A percentile compares a stretch with the other conserved stretches of the same genome.
phyloP scores from a whole-genome alignment of 768 basidiomycete genomes.

The Pisolithus microcarpus region DNA sequence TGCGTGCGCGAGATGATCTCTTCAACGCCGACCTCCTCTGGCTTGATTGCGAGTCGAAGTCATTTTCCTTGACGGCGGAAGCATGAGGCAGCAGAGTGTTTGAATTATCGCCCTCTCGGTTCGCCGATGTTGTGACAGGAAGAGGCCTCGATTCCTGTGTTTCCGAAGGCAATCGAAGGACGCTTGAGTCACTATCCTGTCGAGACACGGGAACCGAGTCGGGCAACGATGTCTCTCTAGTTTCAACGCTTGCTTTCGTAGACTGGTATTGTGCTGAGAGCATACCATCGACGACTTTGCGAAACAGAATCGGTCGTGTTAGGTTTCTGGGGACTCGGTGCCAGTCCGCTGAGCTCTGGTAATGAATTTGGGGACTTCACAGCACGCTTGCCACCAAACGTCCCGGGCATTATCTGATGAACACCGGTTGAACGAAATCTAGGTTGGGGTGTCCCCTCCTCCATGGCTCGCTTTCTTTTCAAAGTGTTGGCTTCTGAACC shows the following conservation, averaged over 20 bases:
- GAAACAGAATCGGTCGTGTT: constrained; percentile 30
- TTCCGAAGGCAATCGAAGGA: neutral
- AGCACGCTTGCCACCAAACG: constrained; percentile 24
- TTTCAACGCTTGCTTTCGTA: constrained; percentile 10
- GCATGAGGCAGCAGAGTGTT: constrained; percentile 14
- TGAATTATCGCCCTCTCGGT: constrained; percentile 9
- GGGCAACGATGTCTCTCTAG: constrained; percentile 1
- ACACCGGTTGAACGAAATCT: constrained; percentile 22
- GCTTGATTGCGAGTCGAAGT: neutral
- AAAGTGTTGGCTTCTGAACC: constrained; percentile 11
- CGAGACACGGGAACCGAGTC: constrained; percentile 5
- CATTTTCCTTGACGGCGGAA: constrained; percentile 1
- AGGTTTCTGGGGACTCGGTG: constrained; percentile 14
- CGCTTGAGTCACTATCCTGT: neutral
- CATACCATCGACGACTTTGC: constrained; percentile 35
- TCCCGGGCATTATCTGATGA: constrained; percentile 33
- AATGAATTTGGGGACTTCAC: constrained; percentile 15
- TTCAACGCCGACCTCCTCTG: constrained; percentile 29
- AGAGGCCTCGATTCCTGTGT: too few relatives aligned
- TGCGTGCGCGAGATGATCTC: constrained; percentile 45
- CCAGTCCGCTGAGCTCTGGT: constrained; percentile 8
- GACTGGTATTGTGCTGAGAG: constrained; percentile 21
- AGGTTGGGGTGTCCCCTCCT: constrained; percentile 11
- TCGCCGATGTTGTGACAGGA: constrained; percentile 1
- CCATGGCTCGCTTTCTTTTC: constrained; percentile 27